Percentiles rank a stretch among this genome's conserved stretches.
Conservation (phyloP, 495 filamentous ascomycete genomes). For the Aspergillus indologenus region DNA sequence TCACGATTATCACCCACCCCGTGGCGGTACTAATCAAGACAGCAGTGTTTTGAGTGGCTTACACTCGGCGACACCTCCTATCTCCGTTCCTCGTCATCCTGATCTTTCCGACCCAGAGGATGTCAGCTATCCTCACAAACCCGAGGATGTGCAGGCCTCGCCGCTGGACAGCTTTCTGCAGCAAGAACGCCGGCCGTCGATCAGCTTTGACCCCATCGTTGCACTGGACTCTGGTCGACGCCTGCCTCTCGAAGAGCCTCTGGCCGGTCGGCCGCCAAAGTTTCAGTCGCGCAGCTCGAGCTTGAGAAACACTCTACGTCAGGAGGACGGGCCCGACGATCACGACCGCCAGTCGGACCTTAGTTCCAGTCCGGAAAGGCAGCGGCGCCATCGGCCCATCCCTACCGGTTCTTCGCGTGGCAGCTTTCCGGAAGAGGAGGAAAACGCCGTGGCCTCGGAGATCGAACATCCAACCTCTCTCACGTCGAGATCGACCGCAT, state of each 20-base stretch:
- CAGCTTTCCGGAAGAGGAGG: slow-evolving; percentile 12
- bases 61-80: slow-evolving; percentile 46
- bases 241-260: slow-evolving; percentile 37
- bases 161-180: slow-evolving; percentile 45
- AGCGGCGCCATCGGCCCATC: slow-evolving; percentile 25
- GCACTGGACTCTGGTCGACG: slow-evolving; percentile 37
- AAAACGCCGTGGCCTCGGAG: slow-evolving; percentile 27
- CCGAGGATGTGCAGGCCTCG: slow-evolving; percentile 39
- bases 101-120: slow-evolving; percentile 25
- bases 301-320: slow-evolving; percentile 39
- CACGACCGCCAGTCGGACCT: slow-evolving; percentile 19
- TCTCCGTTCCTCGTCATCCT: slow-evolving; percentile 44
- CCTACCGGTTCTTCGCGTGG: slow-evolving; percentile 29
- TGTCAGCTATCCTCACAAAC: slow-evolving; percentile 39
- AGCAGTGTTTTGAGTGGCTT: slow-evolving; percentile 44
- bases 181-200: slow-evolving; percentile 39
- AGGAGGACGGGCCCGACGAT: slow-evolving; percentile 27
- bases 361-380: slow-evolving; percentile 24
- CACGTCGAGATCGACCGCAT: slow-evolving; percentile 58
- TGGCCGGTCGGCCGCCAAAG: slow-evolving; percentile 31
- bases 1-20: slow-evolving; percentile 39
- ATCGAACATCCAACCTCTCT: slow-evolving; percentile 54
- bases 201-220: slow-evolving; percentile 43
- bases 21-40: slow-evolving; percentile 48
- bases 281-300: slow-evolving; percentile 42